Evolutionary conservation across 305 asterid genomes (phyloP), one percentile per base, ranked within the genome.

Genomic region (Fraxinus ornus): DNA sequence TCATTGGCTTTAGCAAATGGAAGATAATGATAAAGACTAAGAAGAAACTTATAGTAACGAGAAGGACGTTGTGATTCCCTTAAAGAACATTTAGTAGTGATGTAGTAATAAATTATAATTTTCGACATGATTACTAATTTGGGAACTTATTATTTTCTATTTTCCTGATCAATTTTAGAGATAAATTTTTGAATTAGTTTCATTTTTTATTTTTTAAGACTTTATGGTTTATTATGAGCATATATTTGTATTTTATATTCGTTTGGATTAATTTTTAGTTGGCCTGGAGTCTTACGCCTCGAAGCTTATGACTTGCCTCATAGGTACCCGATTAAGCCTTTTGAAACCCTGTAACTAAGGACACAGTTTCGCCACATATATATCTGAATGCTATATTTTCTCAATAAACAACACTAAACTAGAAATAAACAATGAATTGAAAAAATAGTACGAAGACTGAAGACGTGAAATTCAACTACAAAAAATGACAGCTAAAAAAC

Each of bases 381-480:
- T 62, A 62, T 64, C 33, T 24, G 26, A 24, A 28, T 66, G 35
- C 74, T 66, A 66, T 66, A 57, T 22, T 24, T 66, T 66, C 74
- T 66, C 74, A 66, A 26, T 26, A 66, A 26, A 8, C 74, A 66
- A 66, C 35, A 26, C 74, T 21, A 64, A 64, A 22, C 72, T 9
- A 66, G 26, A 66, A 66, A 66, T 26, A 66, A 66, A 26, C 74
- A 26, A 1, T 66, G 74, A 66, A 66, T 66, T 66, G 6, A 80
- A 4, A 10, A 75, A 13, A 35, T 32, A 22, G 39, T 35, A 78
- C 15, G 41, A 39, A 3, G 75, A 60, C 81, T 24, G 30, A 35
- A 64, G 30, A 32, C 77, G 44, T 76, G 74, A 66, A 24, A 76
- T 81, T 41, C 47, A 44, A 66, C 55, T 13, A 81, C 44, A 39